Evolutionary conservation across 2,329 filamentous ascomycete genomes (phyloP), one percentile per base, ranked within the genome.

Genomic region (Colletotrichum tropicicola): DNA sequence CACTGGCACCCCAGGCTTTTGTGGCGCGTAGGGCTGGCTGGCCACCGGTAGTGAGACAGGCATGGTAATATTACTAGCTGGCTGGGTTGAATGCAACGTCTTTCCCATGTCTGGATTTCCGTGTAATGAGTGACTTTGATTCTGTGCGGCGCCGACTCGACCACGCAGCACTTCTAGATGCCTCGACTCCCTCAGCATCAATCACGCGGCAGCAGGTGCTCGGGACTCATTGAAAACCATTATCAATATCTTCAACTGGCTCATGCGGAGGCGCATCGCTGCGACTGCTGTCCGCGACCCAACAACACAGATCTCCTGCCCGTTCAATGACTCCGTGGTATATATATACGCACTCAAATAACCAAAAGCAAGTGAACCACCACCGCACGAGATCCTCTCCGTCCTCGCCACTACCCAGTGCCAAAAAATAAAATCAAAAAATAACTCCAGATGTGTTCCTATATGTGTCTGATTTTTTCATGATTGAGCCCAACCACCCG

Each of bases 291-390:
- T 19, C 49, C 35, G 37, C 21, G 23, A 27, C 21, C 21, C 21
- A 61, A 25, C 49, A n/a, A 47, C 37, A 19, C 23, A 55, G 9
- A 30, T 44, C 23, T 55, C 43, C 30, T 15, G 17, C 19, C 49
- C 27, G 7, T 37, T 37, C 15, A 23, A 41, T 44, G 62, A 65
- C 51, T 62, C 57, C 62, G 43, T 65, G 43, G 57, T 61, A 65
- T 65, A 60, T 49, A 52, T 32, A 25, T 21, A 43, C 35, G 43
- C 30, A 44, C 19, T 30, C 30, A 28, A 45, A 35, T 10, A 32
- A 37, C 56, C 39, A 23, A 44, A 52, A 37, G 19, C 13, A 60
- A 45, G 30, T 35, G 37, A 15, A 30, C 5, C 39, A 17, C 17
- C 21, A 15, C n/a, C 25, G n/a, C n/a, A 17, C 37, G n/a, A n/a